Percentiles rank a stretch among this genome's conserved stretches.
phyloP scores from a whole-genome alignment of 305 asterid genomes.

The Fraxinus albicans region DNA sequence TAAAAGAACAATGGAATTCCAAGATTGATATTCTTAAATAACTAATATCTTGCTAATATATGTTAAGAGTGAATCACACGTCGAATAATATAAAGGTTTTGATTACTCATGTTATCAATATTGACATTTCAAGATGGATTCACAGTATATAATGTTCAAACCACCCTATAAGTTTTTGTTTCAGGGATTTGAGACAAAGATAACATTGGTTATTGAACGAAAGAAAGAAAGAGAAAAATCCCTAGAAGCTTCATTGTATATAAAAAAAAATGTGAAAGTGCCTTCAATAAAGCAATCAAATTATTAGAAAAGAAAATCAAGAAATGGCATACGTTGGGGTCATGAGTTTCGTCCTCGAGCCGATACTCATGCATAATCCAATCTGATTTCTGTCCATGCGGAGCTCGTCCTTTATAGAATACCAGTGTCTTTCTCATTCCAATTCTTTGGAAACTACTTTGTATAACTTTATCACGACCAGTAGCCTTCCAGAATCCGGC shows the following conservation, averaged over 20 bases:
- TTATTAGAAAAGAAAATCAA: neutral
- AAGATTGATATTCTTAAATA: neutral
- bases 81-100: neutral
- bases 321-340: constrained; percentile 28
- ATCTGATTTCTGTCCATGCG: constrained; percentile 91
- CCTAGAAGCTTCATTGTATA: neutral
- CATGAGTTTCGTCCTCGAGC: constrained; percentile 58
- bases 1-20: neutral
- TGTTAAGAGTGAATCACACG: neutral
- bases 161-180: neutral
- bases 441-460: constrained; percentile 67
- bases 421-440: constrained; percentile 96
- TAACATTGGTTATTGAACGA: neutral
- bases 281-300: neutral
- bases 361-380: constrained; percentile 99
- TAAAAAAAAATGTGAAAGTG: neutral
- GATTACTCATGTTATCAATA: neutral
- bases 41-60: neutral
- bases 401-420: constrained; percentile 90
- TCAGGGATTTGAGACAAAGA: neutral
- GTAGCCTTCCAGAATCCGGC: constrained; percentile 99
- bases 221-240: neutral
- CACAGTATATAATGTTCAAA: neutral
- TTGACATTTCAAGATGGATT: neutral
- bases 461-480: constrained; percentile 83